phyloP scores from a whole-genome alignment of 78 protist genomes.

The Cavenderia fasciculata region DNA sequence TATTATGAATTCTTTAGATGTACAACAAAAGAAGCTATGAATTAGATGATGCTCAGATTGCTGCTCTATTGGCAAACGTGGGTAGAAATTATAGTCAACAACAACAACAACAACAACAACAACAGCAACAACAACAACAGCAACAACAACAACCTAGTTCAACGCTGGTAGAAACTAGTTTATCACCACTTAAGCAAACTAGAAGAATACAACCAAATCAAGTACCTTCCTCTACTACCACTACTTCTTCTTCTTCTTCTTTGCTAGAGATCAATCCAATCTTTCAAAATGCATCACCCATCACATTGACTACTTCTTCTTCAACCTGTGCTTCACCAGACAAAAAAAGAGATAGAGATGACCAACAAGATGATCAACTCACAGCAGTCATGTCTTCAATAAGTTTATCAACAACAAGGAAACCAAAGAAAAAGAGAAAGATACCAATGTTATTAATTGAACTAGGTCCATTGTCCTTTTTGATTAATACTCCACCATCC shows the following conservation, averaged over 20 bases:
- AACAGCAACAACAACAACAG: neutral
- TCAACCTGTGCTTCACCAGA: neutral
- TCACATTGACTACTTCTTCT: neutral
- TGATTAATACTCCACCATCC: constrained; percentile 32
- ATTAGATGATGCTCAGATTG: no score
- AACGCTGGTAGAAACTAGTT: neutral
- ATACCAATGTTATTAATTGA: constrained; percentile 7
- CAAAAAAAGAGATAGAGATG: neutral
- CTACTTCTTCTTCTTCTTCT: no score
- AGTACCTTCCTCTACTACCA: no score
- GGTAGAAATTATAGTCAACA: no score
- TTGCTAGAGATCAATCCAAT: no score
- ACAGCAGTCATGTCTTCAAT: neutral
- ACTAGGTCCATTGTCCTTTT: constrained; percentile 42
- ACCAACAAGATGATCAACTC: neutral
- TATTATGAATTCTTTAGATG: no score
- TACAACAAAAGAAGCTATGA: no score
- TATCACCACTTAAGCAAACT: neutral
- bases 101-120: neutral
- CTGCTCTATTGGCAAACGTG: no score
- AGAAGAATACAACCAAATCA: neutral
- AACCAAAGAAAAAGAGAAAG: constrained; percentile 25
- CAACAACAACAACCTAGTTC: neutral
- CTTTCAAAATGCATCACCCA: neutral
- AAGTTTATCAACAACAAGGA: neutral